Conservation (phyloP, 345 rosid species). For the Conringia planisiliqua region DNA sequence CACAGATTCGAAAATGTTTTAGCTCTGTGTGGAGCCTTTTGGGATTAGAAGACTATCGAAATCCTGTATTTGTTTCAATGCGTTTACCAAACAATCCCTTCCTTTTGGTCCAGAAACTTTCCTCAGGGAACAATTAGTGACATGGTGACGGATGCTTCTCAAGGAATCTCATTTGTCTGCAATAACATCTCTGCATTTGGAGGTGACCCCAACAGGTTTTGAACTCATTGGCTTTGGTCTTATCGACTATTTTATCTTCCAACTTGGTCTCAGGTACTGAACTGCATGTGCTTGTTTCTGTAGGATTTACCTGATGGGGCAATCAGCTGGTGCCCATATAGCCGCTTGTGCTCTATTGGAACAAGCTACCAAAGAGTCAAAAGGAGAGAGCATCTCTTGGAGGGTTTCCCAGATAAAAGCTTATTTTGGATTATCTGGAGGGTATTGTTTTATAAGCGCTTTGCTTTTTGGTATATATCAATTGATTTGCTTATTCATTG, state of each 20-base stretch:
- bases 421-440: slow-evolving; percentile 93
- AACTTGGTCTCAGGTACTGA: slow-evolving; percentile 10
- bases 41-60: not conserved
- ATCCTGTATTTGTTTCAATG: not conserved
- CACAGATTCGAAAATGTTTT: not conserved
- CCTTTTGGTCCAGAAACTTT: slow-evolving; percentile 58
- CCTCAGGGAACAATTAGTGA: slow-evolving; percentile 96
- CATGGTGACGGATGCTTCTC: slow-evolving; percentile 82
- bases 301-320: slow-evolving; percentile 96
- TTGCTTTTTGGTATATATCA: not conserved
- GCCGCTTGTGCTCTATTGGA: slow-evolving; percentile 84
- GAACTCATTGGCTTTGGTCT: slow-evolving; percentile 18
- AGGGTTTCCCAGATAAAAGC: slow-evolving; percentile 73
- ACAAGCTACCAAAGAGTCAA: slow-evolving; percentile 83
- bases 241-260: not conserved
- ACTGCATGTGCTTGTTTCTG: slow-evolving; percentile 10
- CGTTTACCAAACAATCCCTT: slow-evolving; percentile 2
- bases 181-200: slow-evolving; percentile 71
- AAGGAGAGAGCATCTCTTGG: slow-evolving; percentile 65
- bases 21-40: not conserved
- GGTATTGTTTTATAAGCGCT: slow-evolving; percentile 39
- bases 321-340: slow-evolving; percentile 98
- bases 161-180: slow-evolving; percentile 90
- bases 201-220: slow-evolving; percentile 88
- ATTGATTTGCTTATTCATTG: not conserved